Conservation (phyloP, 2,329 filamentous ascomycete genomes). For the Colletotrichum graminicola region DNA sequence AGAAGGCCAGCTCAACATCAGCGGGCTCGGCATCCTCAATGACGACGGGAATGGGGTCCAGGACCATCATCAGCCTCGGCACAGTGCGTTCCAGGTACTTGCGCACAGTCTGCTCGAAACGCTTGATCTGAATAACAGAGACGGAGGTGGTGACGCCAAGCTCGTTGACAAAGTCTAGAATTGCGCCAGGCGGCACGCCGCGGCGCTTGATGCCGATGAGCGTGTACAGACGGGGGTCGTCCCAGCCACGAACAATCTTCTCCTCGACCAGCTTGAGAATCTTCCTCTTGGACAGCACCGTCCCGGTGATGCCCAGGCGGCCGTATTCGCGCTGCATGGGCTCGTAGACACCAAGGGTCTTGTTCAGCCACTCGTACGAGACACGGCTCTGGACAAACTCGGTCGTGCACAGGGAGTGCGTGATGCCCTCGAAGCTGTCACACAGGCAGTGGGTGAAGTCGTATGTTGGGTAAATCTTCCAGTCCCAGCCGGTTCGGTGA, state of each 20-base stretch:
- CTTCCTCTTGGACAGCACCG: slow-evolving; percentile 87
- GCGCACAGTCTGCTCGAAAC: slow-evolving; percentile 88
- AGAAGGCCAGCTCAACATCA: slow-evolving; percentile 77
- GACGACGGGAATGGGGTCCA: slow-evolving; percentile 85
- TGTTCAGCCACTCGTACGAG: slow-evolving; percentile 92
- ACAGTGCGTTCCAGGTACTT: slow-evolving; percentile 90
- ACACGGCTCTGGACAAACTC: slow-evolving; percentile 89
- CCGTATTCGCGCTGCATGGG: slow-evolving; percentile 93
- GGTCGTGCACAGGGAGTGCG: slow-evolving; percentile 92
- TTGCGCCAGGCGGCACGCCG: slow-evolving; percentile 88
- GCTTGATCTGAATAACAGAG: slow-evolving; percentile 81
- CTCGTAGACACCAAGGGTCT: slow-evolving; percentile 81
- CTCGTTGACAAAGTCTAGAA: slow-evolving; percentile 91
- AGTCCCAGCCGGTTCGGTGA: slow-evolving; percentile 83
- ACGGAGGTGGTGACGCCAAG: slow-evolving; percentile 88
- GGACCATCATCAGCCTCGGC: slow-evolving; percentile 87
- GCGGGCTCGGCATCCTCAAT: slow-evolving; percentile 84
- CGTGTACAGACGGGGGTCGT: slow-evolving; percentile 91
- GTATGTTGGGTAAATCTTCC: slow-evolving; percentile 90
- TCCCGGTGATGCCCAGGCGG: slow-evolving; percentile 68
- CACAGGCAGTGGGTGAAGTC: slow-evolving; percentile 93
- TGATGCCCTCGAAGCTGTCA: slow-evolving; percentile 92
- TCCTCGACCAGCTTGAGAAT: slow-evolving; percentile 83
- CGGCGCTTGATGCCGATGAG: slow-evolving; percentile 85
- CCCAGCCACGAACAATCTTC: slow-evolving; percentile 86